These are phyloP conservation scores for Petasospora rhodanensis DNA, from an alignment of 1,139 yeast species.

Conservation along the genomic window DNA sequence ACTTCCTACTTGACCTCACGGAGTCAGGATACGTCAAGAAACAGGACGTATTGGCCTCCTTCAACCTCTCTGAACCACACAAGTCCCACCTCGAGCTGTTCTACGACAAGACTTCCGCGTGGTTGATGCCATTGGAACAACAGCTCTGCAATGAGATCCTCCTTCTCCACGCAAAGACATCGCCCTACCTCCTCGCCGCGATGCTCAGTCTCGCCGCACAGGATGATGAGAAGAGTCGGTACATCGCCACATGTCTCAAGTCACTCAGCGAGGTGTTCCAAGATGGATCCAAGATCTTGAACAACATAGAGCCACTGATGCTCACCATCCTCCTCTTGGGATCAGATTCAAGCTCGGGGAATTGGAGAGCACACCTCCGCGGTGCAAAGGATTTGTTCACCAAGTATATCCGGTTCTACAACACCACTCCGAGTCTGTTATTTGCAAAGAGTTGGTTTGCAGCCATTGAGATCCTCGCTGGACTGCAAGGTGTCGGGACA, in stretches of 20 bases:
- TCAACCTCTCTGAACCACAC: conserved; percentile 30
- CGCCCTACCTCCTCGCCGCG: conserved; percentile 54
- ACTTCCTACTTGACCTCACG: conserved; percentile 16
- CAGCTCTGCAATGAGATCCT: conserved; percentile 42
- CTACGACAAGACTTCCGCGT: conserved; percentile 35
- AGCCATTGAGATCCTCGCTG: conserved; percentile 57
- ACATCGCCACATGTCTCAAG: conserved; percentile 49
- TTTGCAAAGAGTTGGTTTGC: conserved; percentile 61
- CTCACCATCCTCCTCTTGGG: conserved; percentile 56
- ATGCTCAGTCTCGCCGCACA: conserved; percentile 57
- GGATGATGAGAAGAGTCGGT: conserved; percentile 27
- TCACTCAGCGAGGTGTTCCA: conserved; percentile 39
- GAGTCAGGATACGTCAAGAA: conserved; percentile 18
- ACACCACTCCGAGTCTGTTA: conserved; percentile 33
- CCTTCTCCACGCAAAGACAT: conserved; percentile 44
- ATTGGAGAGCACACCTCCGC: conserved; percentile 61
- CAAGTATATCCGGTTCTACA: conserved; percentile 37
- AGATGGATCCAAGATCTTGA: conserved; percentile 32
- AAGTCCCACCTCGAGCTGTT: conserved; percentile 32
- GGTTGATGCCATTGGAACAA: conserved; percentile 35
- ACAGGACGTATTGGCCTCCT: conserved; percentile 21
- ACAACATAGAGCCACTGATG: conserved; percentile 55
- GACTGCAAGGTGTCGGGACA: conserved; percentile 41
- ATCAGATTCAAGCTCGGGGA: conserved; percentile 53
- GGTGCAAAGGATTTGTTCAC: conserved; percentile 61